Base-by-base conservation (phyloP, 2,329 filamentous ascomycete genomes). In the Neonectria ditissima region DNA sequence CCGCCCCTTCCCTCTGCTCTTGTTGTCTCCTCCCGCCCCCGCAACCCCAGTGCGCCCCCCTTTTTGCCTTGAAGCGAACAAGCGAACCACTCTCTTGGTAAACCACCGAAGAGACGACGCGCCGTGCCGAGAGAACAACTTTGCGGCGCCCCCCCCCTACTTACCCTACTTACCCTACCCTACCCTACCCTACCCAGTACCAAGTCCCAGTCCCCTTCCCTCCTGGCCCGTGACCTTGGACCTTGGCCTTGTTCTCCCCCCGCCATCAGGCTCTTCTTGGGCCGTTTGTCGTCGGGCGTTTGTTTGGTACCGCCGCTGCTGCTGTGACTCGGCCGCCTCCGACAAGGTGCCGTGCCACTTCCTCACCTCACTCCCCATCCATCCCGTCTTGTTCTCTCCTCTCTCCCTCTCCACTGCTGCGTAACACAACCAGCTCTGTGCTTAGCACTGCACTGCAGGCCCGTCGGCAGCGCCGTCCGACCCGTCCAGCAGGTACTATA, bases 81-180 rank as follows among this genome's bases (percentile, higher is more conserved):
- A 70, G 71, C 70, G 69, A 75, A 74, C 71, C 73, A 69, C 57
- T 63, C 67, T 70, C 65, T 65, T 75, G 70, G 71, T 69, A 74
- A 26, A 26, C 24, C 24, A 26, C 71, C 63, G 8, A 69, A 62
- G 67, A 69, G 63, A 70, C 63, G 68, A 70, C 70, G 66, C 60
- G 63, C 65, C 63, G 60, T 55, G 59, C 61, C 59, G 62, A 65
- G 66, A 68, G 64, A 66, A 68, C 61, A 66, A 68, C 61, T 59
- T 64, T 66, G 53, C 63, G 61, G 63, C 61, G 57, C 58, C 20
- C 32, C 30, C 44, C 32, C 39, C 44, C 45, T n/a, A n/a, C n/a
- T n/a, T n/a, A n/a, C n/a, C n/a, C n/a, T n/a, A n/a, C n/a, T n/a
- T n/a, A n/a, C n/a, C n/a, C n/a, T n/a, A n/a, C n/a, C n/a, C n/a